Evolutionary conservation across 2,329 filamentous ascomycete species (phyloP), one percentile per base, ranked within the genome.

Genomic region (Cercospora janseana): DNA sequence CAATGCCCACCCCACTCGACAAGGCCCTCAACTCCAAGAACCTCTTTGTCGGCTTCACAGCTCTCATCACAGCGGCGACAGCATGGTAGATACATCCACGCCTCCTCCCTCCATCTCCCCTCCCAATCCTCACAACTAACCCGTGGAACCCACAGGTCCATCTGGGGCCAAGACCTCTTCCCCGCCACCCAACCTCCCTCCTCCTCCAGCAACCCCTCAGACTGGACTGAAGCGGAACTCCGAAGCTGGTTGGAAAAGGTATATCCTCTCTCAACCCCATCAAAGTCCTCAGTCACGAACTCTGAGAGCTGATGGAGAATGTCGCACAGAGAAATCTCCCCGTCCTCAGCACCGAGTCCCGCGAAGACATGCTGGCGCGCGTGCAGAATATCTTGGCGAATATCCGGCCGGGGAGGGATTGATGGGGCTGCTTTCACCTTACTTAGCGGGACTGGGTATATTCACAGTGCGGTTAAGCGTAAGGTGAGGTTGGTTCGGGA

Each of bases 91-190:
- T 21, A 23, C 16, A 40, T 28, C 9, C 37, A 26, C 12, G 7
- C 4, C 37, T 15, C 23, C 6, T 41, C 21, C 12, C 6, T 9
- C 15, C 13, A 12, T 2, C n/a, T 27, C n/a, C 12, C 8, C n/a
- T 13, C 23, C 24, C 8, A n/a, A 28, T 12, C 26, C 12, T 8
- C 31, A 3, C 16, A 10, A 18, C 31, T 18, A 35, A 35, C 4
- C 10, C 31, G n/a, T n/a, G n/a, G 12, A 35, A 27, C 6, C 13
- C 10, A 2, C 10, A 44, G 41, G 41, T 80, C 81, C 13, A 92
- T 96, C 61, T 94, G 87, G 84, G 89, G 89, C 49, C 79, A 81
- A 46, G 88, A 92, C 56, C 79, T 96, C 63, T 95, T 96, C 63
- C 91, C 91, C 34, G 21, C 34, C 10, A n/a, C 31, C n/a, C n/a